phyloP scores from a whole-genome alignment of 2,329 filamentous ascomycete genomes.

The Ceratocystis papillata region DNA sequence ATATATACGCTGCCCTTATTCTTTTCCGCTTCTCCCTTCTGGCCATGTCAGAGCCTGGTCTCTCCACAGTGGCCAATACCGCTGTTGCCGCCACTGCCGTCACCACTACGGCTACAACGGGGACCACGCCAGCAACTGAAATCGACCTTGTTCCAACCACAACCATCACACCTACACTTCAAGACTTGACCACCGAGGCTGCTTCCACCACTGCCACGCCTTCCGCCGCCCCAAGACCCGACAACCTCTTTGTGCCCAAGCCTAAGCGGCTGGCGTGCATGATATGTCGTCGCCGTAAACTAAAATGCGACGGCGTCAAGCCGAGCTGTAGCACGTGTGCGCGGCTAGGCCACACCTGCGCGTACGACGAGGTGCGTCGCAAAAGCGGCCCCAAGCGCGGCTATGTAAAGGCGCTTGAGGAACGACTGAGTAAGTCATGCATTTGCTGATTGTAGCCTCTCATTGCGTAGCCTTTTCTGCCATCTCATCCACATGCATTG shows the following conservation, averaged over 20 bases:
- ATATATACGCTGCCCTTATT: neutral
- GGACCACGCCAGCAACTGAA: neutral
- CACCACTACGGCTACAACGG: neutral
- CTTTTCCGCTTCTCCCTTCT: neutral
- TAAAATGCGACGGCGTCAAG: slow-evolving; percentile 75
- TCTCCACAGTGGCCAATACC: neutral
- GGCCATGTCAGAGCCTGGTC: slow-evolving; percentile 10
- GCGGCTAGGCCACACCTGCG: slow-evolving; percentile 73
- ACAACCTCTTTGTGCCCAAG: slow-evolving; percentile 54
- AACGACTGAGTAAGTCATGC: slow-evolving; percentile 65
- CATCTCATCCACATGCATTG: neutral
- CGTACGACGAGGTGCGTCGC: slow-evolving; percentile 83
- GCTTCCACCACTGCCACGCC: slow-evolving; percentile 31
- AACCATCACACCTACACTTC: slow-evolving; percentile 30
- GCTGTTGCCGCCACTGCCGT: neutral
- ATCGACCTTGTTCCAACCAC: slow-evolving; percentile 26
- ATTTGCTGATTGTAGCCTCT: neutral
- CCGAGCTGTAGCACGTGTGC: slow-evolving; percentile 84
- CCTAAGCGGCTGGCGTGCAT: slow-evolving; percentile 93
- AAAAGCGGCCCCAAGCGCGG: slow-evolving; percentile 92
- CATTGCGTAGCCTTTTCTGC: neutral
- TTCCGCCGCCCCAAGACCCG: slow-evolving; percentile 36
- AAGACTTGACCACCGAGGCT: slow-evolving; percentile 24
- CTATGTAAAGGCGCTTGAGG: slow-evolving; percentile 88
- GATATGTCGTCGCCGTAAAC: slow-evolving; percentile 82